phyloP scores from a whole-genome alignment of 1,139 yeast genomes.

The Diutina sp. region DNA sequence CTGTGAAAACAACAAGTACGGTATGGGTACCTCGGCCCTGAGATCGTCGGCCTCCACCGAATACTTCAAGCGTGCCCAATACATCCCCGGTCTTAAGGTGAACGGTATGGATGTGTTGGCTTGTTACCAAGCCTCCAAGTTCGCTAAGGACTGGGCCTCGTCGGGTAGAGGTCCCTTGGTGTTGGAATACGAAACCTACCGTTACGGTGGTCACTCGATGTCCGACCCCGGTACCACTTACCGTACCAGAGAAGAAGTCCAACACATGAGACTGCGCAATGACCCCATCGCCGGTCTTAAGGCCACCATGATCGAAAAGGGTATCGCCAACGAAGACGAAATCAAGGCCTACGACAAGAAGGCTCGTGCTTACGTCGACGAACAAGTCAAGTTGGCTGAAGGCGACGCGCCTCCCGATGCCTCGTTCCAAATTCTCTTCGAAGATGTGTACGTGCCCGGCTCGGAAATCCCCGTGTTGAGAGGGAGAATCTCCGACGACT shows the following conservation, averaged over 20 bases:
- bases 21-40: conserved; percentile 98
- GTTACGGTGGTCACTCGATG: conserved; percentile 99
- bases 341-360: conserved; percentile 89
- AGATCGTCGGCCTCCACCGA: conserved; percentile 95
- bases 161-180: conserved; percentile 94
- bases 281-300: conserved; percentile 97
- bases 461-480: conserved; percentile 85
- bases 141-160: conserved; percentile 92
- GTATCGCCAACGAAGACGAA: conserved; percentile 87
- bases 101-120: conserved; percentile 98
- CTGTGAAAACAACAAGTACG: conserved; percentile 98
- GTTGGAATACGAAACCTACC: conserved; percentile 92
- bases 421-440: conserved; percentile 84
- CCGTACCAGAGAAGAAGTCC: conserved; percentile 99
- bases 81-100: conserved; percentile 95
- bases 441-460: conserved; percentile 94
- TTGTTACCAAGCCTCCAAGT: conserved; percentile 88
- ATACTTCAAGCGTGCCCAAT: conserved; percentile 98
- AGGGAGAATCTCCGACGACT: conserved; percentile 93
- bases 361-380: conserved; percentile 90
- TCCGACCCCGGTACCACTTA: conserved; percentile 99
- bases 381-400: conserved; percentile 90
- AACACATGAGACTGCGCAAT: conserved; percentile 96
- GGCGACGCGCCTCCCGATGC: conserved; percentile 94
- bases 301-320: conserved; percentile 69